phyloP scores from a whole-genome alignment of 1,139 yeast genomes.

The Yarrowia galli region DNA sequence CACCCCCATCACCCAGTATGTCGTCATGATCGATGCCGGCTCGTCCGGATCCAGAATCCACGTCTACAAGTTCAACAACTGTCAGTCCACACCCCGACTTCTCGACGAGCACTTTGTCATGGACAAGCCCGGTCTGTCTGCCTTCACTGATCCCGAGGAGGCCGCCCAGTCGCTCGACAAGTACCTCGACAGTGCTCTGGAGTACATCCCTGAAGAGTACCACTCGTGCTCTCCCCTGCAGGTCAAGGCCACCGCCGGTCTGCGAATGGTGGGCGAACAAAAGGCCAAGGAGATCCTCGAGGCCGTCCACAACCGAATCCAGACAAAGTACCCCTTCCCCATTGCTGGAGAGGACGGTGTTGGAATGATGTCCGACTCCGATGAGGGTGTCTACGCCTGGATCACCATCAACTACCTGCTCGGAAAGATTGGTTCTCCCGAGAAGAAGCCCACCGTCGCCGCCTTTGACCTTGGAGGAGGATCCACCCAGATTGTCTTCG shows the following conservation, averaged over 20 bases:
- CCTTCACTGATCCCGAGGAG: constrained; percentile 76
- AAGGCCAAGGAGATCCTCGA: constrained; percentile 67
- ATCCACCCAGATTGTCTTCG: constrained; percentile 96
- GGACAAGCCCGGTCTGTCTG: constrained; percentile 82
- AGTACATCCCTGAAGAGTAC: constrained; percentile 72
- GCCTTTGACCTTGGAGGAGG: constrained; percentile 99
- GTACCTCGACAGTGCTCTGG: constrained; percentile 73
- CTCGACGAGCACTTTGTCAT: constrained; percentile 81
- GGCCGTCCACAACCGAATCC: constrained; percentile 78
- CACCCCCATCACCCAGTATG: constrained; percentile 59
- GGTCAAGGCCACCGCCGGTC: constrained; percentile 98
- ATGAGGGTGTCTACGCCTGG: constrained; percentile 99
- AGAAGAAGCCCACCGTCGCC: constrained; percentile 83
- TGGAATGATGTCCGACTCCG: constrained; percentile 92
- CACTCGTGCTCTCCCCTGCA: constrained; percentile 90
- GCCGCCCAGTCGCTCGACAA: constrained; percentile 92
- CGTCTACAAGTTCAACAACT: constrained; percentile 87
- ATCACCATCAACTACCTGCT: constrained; percentile 90
- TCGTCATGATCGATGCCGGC: constrained; percentile 96
- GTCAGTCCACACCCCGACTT: constrained; percentile 78
- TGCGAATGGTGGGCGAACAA: constrained; percentile 81
- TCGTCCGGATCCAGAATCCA: constrained; percentile 97
- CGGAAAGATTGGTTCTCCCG: constrained; percentile 85
- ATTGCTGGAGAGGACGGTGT: constrained; percentile 86
- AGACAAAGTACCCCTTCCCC: constrained; percentile 84